phyloP scores from a whole-genome alignment of 306 rosid species.

The Vigna hirtella region DNA sequence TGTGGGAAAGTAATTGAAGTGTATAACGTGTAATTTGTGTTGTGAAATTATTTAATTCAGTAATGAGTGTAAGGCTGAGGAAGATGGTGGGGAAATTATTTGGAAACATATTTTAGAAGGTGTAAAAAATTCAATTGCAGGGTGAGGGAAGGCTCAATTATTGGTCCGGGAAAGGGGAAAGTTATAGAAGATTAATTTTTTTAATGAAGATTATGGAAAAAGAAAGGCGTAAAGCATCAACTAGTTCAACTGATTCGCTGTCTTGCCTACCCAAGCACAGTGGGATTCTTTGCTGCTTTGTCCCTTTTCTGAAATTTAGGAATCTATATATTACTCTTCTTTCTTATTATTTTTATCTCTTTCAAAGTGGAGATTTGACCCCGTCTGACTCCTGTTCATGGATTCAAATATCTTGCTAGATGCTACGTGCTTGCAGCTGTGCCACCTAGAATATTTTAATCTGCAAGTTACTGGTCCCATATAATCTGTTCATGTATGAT shows the following conservation, averaged over 20 bases:
- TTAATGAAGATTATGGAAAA: conserved; percentile 41
- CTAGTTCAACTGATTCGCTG: conserved; percentile 49
- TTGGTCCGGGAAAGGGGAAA: conserved; percentile 51
- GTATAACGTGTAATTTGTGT: conserved; percentile 18
- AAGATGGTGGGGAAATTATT: conserved; percentile 32
- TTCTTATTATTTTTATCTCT: conserved; percentile 50
- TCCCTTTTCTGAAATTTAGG: conserved; percentile 51
- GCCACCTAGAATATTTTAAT: conserved; percentile 42
- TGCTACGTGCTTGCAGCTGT: conserved; percentile 48
- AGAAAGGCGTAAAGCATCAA: conserved; percentile 51
- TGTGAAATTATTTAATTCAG: conserved; percentile 40
- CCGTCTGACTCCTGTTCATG: conserved; percentile 34
- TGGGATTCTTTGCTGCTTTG: conserved; percentile 54
- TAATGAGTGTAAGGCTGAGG: conserved; percentile 45
- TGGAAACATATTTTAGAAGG: conserved; percentile 42
- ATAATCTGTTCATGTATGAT: conserved; percentile 43
- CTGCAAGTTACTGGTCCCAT: conserved; percentile 44
- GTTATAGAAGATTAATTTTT: conserved; percentile 47
- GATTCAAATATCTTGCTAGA: conserved; percentile 44
- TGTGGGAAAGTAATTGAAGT: conserved; percentile 17
- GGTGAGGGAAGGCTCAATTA: conserved; percentile 39
- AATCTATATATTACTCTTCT: conserved; percentile 51
- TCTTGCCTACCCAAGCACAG: conserved; percentile 51
- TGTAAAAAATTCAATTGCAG: conserved; percentile 36
- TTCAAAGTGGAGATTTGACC: conserved; percentile 60